Conservation (phyloP, 352 stramenopile genomes). For the Phytophthora nicotianae region DNA sequence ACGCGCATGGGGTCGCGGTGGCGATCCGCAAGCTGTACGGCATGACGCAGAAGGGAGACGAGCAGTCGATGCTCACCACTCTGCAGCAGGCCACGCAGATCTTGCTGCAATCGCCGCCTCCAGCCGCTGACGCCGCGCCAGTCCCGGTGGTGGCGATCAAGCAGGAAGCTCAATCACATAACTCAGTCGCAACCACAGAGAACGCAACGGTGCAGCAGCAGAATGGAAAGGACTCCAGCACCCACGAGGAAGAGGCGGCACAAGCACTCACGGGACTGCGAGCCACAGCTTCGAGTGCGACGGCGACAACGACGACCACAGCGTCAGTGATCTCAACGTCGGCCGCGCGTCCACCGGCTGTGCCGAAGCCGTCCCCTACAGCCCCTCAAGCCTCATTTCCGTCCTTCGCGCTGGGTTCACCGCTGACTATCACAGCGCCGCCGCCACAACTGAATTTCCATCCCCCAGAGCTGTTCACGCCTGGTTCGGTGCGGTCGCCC, state of each 20-base stretch:
- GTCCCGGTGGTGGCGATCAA: slow-evolving; percentile 28
- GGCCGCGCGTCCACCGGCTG: slow-evolving; percentile 26
- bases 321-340: slow-evolving; percentile 15
- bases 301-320: slow-evolving; percentile 11
- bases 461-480: slow-evolving; percentile 41
- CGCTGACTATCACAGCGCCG: slow-evolving; percentile 57
- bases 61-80: slow-evolving; percentile 39
- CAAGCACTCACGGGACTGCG: slow-evolving; percentile 78
- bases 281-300: slow-evolving; percentile 18
- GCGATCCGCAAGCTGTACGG: slow-evolving; percentile 49
- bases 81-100: slow-evolving; percentile 52
- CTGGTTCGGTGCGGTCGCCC: slow-evolving; percentile 25
- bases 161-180: slow-evolving; percentile 13
- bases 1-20: slow-evolving; percentile 42
- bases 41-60: slow-evolving; percentile 26
- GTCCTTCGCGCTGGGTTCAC: slow-evolving; percentile 38
- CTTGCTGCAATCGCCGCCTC: slow-evolving; percentile 21
- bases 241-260: slow-evolving; percentile 69
- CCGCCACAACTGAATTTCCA: slow-evolving; percentile 39
- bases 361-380: slow-evolving; percentile 29
- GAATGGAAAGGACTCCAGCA: slow-evolving; percentile 35
- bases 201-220: slow-evolving; percentile 5
- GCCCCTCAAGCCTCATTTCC: slow-evolving; percentile 37
- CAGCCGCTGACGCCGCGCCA: slow-evolving; percentile 7
- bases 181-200: background rate